Evolutionary conservation across 2,329 filamentous ascomycete genomes (phyloP), one percentile per base, ranked within the genome.

Genomic region (Alternaria incomplexa): DNA sequence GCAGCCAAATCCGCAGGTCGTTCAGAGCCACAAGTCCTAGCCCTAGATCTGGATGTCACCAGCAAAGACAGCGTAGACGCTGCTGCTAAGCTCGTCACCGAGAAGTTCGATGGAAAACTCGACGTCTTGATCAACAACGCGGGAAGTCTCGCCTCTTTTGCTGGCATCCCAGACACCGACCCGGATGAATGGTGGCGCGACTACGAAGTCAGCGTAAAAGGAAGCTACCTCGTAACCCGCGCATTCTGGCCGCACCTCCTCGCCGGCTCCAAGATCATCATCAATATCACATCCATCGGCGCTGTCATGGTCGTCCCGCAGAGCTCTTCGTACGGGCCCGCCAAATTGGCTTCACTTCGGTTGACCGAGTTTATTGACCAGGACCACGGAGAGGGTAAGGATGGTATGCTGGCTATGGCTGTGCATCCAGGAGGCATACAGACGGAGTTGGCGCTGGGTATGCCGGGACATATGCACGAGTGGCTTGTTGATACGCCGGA

Each of bases 41-140:
- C 73, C 0, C 61, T 88, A 0, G 66, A 73, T 15, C 70, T 85
- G 1, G 85, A 87, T 62, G 77, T 86, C 9, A 81, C 80, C 0
- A 73, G 79, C 36, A 60, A 75, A 26, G 67, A 75, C 4, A 81
- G 75, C 52, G 81, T 85, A 12, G 71, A 74, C 10, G 64, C 65
- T 1, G 82, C 81, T 2, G 80, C 74, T 1, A 63, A 73, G 28
- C 43, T 74, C 12, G 68, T 84, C 2, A 68, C 78, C 5, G 28
- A 57, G 5, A 36, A 52, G 11, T 69, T 70, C 26, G 58, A 55
- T 3, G 61, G 61, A 0, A 62, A 66, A 5, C 66, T 86, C 7
- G 83, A 86, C 59, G 75, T 85, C 48, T 73, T 86, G 3, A 67
- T 85, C 63, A 85, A 85, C 69, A 85, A 85, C 61, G 83, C 83